Base-by-base conservation (phyloP, 768 basidiomycete genomes). In the Daedaleopsis nitida region DNA sequence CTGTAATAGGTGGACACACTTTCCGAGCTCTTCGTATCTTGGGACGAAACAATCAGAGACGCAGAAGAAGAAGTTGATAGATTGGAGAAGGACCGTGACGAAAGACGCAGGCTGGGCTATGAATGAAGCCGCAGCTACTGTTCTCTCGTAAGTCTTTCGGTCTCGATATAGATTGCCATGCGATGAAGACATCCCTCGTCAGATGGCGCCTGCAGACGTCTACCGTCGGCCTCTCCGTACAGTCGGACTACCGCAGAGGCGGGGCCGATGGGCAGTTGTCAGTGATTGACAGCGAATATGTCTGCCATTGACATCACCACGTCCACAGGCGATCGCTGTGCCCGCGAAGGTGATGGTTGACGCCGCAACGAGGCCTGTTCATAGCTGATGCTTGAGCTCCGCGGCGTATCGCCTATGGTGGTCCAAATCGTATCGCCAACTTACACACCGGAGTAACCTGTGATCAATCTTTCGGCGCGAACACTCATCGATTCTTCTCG, bases 1-100 rank as follows among this genome's bases (percentile, higher is more conserved):
- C 23, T 17, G 59, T 24, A 23, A 43, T 57, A 93, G 92, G 86
- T 92, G 10, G 92, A 92, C 68, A 83, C 85, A 1, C 78, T 94
- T 1, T 94, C 92, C 13, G 91, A 93, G 65, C 76, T 94, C 21
- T 94, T 94, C 62, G 88, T 94, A 8, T 83, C 83, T 14, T 94
- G 92, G 92, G 91, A 94, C 65, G 90, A 93, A 59, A 81, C 86
- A 0, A 73, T 93, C 11, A 78, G 81, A n/a, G 85, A 83, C 48
- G 81, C 85, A 5, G 91, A 93, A 69, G 81, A 82, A 57, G 83
- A 82, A 54, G 72, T 86, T 7, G 74, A 74, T 27, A 78, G 74
- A 39, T 68, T 91, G 56, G 89, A 92, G 69, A 81, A 81, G 58
- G 85, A 87, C 45, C 80, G 78, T 61, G 80, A 78, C 13, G 88